These are phyloP conservation scores for Tuber umbilicatum DNA, from an alignment of 495 filamentous ascomycete species.

Conservation along the genomic window DNA sequence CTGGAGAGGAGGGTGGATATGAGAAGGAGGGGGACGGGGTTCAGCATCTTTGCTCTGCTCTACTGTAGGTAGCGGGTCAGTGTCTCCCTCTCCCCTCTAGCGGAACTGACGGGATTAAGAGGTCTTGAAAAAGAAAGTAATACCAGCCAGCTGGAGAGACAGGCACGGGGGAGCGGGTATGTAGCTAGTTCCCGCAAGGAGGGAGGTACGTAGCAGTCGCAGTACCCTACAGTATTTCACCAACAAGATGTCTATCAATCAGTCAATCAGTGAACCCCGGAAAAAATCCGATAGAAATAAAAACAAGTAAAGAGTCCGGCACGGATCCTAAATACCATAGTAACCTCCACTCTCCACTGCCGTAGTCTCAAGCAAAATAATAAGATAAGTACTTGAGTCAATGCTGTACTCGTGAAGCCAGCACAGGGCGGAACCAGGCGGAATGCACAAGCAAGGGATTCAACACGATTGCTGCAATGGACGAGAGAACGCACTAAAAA, in stretches of 20 bases:
- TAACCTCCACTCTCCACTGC: background rate
- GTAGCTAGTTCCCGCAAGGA: background rate
- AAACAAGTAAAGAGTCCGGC: background rate
- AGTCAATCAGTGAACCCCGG: background rate
- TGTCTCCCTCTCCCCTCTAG: background rate
- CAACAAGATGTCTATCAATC: background rate
- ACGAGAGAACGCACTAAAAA: background rate
- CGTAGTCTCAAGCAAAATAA: background rate
- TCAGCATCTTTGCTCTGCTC: background rate
- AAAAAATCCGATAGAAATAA: background rate
- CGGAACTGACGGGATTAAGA: background rate
- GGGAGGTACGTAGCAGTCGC: background rate
- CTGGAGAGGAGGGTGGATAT: background rate
- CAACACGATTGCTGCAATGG: background rate
- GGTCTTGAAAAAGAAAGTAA: background rate
- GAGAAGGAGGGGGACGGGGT: background rate
- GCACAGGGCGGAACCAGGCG: background rate
- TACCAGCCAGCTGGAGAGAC: background rate
- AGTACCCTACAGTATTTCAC: background rate
- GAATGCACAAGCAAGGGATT: background rate
- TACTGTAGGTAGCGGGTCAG: background rate
- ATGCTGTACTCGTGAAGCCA: background rate
- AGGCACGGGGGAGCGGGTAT: background rate
- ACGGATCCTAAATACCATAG: background rate
- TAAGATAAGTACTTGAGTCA: background rate